Base-by-base conservation (phyloP, 73 alveolate genomes). In the Stentor coeruleus region DNA sequence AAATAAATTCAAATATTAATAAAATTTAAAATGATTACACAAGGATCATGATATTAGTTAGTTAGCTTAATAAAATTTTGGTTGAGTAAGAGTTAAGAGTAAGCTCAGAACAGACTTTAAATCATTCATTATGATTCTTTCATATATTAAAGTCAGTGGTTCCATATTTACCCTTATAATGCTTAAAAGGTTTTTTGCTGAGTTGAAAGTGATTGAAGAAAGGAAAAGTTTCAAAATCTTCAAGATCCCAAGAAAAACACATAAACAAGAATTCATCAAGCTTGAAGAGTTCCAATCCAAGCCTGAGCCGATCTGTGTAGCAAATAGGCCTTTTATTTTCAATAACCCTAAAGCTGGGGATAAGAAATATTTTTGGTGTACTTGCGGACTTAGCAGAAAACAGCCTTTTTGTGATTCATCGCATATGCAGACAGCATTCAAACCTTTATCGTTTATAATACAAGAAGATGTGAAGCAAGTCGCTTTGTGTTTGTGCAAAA, bases 21-120 rank as follows among this genome's bases (percentile, higher is more conserved):
- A n/a, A n/a, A n/a, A n/a, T n/a, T n/a, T n/a, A n/a, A n/a, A n/a
- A n/a, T n/a, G n/a, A n/a, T n/a, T n/a, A n/a, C n/a, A n/a, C n/a
- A n/a, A n/a, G n/a, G n/a, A n/a, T n/a, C n/a, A n/a, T n/a, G n/a
- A n/a, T n/a, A n/a, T n/a, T n/a, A n/a, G n/a, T n/a, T n/a, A n/a
- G n/a, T n/a, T n/a, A n/a, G n/a, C n/a, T n/a, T n/a, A n/a, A n/a
- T n/a, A n/a, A n/a, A n/a, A n/a, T n/a, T n/a, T n/a, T n/a, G n/a
- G n/a, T n/a, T n/a, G n/a, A n/a, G n/a, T n/a, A n/a, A n/a, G n/a
- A n/a, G n/a, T n/a, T n/a, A 42, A 96, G 91, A 0, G 93, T 91
- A 59, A 96, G 93, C 85, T 96, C 98, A 66, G 85, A 87, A 36
- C 97, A 91, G 28, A 96, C 99, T 83, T n/a, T n/a, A n/a, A n/a